A percentile compares a stretch with the other conserved stretches of the same genome.
These are phyloP conservation scores for Beauveria asiatica DNA, from an alignment of 2,329 filamentous ascomycete genomes.

Conservation along the genomic window DNA sequence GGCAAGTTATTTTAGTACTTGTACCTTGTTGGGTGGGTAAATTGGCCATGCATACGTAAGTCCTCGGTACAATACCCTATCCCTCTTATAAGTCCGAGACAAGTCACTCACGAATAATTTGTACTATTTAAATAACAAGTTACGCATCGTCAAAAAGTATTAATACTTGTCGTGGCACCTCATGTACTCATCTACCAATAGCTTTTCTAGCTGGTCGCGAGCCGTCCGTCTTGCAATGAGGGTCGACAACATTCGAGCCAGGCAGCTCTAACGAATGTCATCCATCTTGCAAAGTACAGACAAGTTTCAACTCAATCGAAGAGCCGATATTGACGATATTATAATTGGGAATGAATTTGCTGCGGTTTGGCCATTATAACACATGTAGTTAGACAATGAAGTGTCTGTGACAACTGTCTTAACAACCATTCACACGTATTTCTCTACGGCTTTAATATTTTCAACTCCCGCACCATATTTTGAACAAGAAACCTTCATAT, in stretches of 20 bases:
- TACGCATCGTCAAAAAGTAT: background rate
- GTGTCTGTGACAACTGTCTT: background rate
- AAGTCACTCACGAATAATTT: background rate
- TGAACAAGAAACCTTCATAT: background rate
- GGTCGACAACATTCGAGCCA: background rate
- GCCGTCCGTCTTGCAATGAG: conserved; percentile 1
- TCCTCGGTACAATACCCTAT: conserved; percentile 1
- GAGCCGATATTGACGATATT: background rate
- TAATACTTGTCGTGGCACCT: background rate
- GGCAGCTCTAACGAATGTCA: background rate
- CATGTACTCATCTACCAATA: background rate
- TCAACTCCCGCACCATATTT: background rate
- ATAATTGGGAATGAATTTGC: background rate
- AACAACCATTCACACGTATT: too few species aligned
- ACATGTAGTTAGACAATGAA: background rate
- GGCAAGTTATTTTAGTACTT: background rate
- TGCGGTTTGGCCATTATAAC: background rate
- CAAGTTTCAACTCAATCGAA: background rate
- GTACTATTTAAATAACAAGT: background rate
- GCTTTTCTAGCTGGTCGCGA: background rate
- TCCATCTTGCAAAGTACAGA: background rate
- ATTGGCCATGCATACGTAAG: background rate
- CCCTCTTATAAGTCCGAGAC: background rate
- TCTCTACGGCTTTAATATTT: background rate
- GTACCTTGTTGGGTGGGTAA: background rate